Base-by-base conservation (phyloP, 2,329 filamentous ascomycete species). In the Akanthomyces lecanii region DNA sequence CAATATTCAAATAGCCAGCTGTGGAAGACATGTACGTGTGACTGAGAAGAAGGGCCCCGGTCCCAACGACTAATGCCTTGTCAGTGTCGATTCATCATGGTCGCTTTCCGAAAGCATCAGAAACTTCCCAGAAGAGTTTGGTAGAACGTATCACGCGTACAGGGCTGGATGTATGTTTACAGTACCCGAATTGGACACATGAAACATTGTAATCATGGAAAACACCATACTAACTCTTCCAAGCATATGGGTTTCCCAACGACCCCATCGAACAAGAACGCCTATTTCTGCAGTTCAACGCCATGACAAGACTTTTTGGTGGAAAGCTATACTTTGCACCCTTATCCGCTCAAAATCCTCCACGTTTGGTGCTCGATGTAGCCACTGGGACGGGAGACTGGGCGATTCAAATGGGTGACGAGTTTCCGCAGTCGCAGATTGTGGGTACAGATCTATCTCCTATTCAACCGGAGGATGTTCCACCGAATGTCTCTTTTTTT, bases 401-500 rank as follows among this genome's bases (percentile, higher is more conserved):
- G 86, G 85, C 86, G 14, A 86, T 90, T 63, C 84, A 89, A 68
- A 83, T 91, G 77, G 86, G 85, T 67, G 83, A 86, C 67, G 69
- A 77, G 55, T 89, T 87, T 64, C 87, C 87, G 14, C 70, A 80
- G 4, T 76, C 87, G 12, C 74, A 81, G 65, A 79, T 90, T 36
- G 80, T 82, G 55, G 88, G 86, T 38, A 88, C 84, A 10, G 88
- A 90, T 68, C 78, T 90, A 6, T 89, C 86, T 1, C 86, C 87
- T 1, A 86, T 89, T 30, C 88, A 90, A 69, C 86, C 87, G 2
- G 76, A 76, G 5, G 78, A 83, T 54, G 87, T 91, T 0, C 89
- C 90, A 0, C 82, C 84, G 21, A 93, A 93, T 66, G 87, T 92
- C 16, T 84, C 86, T 65, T 93, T 93, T 67, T 85, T 86, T 65